phyloP scores from a whole-genome alignment of 2,329 filamentous ascomycete species.

The Claviceps paspali region DNA sequence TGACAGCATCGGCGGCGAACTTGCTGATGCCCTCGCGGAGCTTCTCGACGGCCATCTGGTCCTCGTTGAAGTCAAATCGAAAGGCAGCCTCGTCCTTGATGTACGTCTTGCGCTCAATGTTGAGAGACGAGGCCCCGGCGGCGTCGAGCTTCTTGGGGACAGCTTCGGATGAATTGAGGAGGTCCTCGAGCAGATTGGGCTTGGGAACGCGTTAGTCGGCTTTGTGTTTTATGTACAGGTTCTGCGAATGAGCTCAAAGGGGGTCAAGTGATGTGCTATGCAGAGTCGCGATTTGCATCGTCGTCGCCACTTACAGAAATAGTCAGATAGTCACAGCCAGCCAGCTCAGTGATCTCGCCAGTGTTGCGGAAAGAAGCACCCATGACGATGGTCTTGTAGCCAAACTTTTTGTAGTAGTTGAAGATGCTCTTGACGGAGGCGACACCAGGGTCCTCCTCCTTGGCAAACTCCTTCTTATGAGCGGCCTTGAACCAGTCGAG shows the following conservation, averaged over 20 bases:
- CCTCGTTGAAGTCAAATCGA: constrained; percentile 99
- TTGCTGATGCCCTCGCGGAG: constrained; percentile 98
- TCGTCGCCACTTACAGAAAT: constrained; percentile 54
- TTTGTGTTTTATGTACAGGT: no score
- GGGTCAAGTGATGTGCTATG: no score
- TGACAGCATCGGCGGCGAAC: constrained; percentile 90
- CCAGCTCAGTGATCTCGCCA: constrained; percentile 95
- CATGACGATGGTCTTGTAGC: constrained; percentile 99
- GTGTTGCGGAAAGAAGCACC: constrained; percentile 93
- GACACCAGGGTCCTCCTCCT: constrained; percentile 90
- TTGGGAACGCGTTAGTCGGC: constrained; percentile 20
- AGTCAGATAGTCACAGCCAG: constrained; percentile 96
- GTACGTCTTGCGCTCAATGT: constrained; percentile 82
- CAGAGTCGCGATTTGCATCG: no score
- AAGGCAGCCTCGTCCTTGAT: constrained; percentile 78
- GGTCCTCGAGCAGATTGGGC: constrained; percentile 87
- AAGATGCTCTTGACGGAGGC: constrained; percentile 85
- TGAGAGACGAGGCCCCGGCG: constrained; percentile 43
- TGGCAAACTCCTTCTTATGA: constrained; percentile 83
- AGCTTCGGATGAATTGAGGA: constrained; percentile 64
- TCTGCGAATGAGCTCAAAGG: no score
- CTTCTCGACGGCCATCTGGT: constrained; percentile 99
- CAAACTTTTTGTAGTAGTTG: constrained; percentile 99
- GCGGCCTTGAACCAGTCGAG: constrained; percentile 98
- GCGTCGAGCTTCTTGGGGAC: constrained; percentile 92